Evolutionary conservation across 2,329 filamentous ascomycete genomes (phyloP).

Genomic region (Hymenoscyphus linearis): DNA sequence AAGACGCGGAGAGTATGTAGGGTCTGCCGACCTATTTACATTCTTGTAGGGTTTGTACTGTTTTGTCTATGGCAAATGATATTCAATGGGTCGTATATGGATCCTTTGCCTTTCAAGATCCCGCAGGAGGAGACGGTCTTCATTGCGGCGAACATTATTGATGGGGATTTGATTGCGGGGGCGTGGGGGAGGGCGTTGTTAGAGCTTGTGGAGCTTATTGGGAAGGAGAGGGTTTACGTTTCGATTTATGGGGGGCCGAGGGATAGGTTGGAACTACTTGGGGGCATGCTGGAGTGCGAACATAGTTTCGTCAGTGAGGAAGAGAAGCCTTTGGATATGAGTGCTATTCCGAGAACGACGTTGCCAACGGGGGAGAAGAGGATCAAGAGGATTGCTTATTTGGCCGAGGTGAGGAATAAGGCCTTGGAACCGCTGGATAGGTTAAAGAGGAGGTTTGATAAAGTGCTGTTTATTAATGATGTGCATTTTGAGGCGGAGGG

Average conservation of each 20-base stretch:
- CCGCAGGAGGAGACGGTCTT: constrained; percentile 59
- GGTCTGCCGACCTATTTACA: constrained; percentile 23
- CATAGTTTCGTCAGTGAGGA: constrained; percentile 54
- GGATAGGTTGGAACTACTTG: constrained; percentile 49
- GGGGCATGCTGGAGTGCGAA: constrained; percentile 41
- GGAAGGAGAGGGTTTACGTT: constrained; percentile 62
- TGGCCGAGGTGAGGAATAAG: constrained; percentile 68
- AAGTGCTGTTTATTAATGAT: constrained; percentile 63
- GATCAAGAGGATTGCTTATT: constrained; percentile 68
- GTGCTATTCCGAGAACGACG: constrained; percentile 51
- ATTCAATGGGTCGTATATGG: constrained; percentile 41
- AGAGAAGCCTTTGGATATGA: constrained; percentile 45
- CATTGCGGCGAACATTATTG: constrained; percentile 67
- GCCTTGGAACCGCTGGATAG: constrained; percentile 59
- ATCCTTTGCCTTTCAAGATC: constrained; percentile 39
- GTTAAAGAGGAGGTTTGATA: constrained; percentile 43
- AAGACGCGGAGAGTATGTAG: constrained; percentile 6
- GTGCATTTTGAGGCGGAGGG: constrained; percentile 49
- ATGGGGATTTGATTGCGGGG: constrained; percentile 58
- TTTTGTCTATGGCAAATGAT: constrained; percentile 24
- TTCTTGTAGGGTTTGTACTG: constrained; percentile 19
- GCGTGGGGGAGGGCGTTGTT: constrained; percentile 58
- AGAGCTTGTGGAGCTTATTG: constrained; percentile 59
- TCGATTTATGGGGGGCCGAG: constrained; percentile 64
- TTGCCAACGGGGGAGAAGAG: constrained; percentile 57